Percentiles rank a stretch among this genome's conserved stretches.
Conservation (phyloP, 1,139 yeast genomes). For the Blastobotrys buckinghamii region DNA sequence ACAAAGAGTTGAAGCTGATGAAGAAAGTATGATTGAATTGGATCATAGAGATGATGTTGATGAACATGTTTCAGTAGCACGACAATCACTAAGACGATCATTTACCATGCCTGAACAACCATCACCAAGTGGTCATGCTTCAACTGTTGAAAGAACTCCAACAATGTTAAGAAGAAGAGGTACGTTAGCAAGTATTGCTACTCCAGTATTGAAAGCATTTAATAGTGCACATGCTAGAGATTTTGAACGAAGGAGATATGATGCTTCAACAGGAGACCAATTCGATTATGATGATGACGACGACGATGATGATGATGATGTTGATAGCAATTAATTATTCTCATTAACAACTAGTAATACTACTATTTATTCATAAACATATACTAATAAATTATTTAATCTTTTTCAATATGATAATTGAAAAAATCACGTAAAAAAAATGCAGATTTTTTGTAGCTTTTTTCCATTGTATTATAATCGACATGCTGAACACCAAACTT, state of each 20-base stretch:
- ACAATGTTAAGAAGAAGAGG: constrained; percentile 9
- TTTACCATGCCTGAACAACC: constrained; percentile 4
- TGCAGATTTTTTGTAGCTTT: constrained; percentile 36
- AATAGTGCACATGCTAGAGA: constrained; percentile 8
- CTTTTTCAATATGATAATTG: neutral
- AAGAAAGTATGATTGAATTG: neutral
- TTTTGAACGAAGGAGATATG: constrained; percentile 13
- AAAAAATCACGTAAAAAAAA: constrained; percentile 27
- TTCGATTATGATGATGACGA: constrained; percentile 5
- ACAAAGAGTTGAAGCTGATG: neutral
- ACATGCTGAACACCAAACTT: constrained; percentile 37
- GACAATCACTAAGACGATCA: neutral
- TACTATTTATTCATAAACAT: neutral
- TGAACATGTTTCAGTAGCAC: neutral
- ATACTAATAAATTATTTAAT: neutral
- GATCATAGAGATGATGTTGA: neutral
- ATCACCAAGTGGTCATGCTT: neutral
- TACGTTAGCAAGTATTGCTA: constrained; percentile 12
- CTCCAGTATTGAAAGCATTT: constrained; percentile 12
- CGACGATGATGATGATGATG: constrained; percentile 12
- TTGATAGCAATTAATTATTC: constrained; percentile 2
- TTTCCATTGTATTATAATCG: constrained; percentile 33
- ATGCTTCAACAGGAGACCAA: neutral
- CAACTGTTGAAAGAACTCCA: neutral
- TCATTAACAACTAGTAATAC: neutral